These are phyloP conservation scores for Pythium phragmitis DNA, from an alignment of 352 stramenopile genomes.

Conservation along the genomic window DNA sequence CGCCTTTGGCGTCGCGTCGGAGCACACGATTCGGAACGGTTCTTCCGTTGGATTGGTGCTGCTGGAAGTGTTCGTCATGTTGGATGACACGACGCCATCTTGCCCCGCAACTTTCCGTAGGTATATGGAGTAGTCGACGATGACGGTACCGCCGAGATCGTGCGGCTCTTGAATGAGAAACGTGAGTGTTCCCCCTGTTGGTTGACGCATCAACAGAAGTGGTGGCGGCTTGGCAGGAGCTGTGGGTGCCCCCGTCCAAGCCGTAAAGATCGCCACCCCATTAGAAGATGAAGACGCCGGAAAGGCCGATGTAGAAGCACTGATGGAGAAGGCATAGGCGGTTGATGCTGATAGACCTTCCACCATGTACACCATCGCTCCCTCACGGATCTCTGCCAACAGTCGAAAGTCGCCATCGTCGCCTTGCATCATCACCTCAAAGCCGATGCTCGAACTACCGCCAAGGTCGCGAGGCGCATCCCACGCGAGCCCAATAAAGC, in stretches of 20 bases:
- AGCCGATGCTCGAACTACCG: slow-evolving; percentile 32
- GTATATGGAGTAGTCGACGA: slow-evolving; percentile 40
- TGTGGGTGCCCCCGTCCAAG: slow-evolving; percentile 26
- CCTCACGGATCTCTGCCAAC: background rate
- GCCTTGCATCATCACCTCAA: slow-evolving; percentile 19
- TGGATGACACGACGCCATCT: no score
- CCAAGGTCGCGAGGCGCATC: slow-evolving; percentile 35
- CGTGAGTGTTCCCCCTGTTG: slow-evolving; percentile 34
- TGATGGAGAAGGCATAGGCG: slow-evolving; percentile 35
- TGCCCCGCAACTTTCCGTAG: slow-evolving; percentile 17
- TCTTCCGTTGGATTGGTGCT: background rate
- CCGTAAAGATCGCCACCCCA: slow-evolving; percentile 11
- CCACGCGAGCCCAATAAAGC: slow-evolving; percentile 37
- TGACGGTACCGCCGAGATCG: slow-evolving; percentile 37
- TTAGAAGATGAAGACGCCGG: slow-evolving; percentile 1
- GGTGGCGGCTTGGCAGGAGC: slow-evolving; percentile 27
- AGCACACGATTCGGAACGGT: slow-evolving; percentile 26
- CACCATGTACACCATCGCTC: slow-evolving; percentile 15
- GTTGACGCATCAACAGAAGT: background rate
- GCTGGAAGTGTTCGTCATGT: background rate
- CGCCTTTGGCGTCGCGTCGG: slow-evolving; percentile 7
- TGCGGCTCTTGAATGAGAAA: slow-evolving; percentile 31
- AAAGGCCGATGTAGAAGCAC: slow-evolving; percentile 28
- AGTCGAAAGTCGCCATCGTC: slow-evolving; percentile 5
- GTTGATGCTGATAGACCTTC: slow-evolving; percentile 37